Percentiles rank a stretch among this genome's conserved stretches.
Evolutionary conservation across 495 filamentous ascomycete genomes (phyloP).

Genomic region (Haplographium delicatum): DNA sequence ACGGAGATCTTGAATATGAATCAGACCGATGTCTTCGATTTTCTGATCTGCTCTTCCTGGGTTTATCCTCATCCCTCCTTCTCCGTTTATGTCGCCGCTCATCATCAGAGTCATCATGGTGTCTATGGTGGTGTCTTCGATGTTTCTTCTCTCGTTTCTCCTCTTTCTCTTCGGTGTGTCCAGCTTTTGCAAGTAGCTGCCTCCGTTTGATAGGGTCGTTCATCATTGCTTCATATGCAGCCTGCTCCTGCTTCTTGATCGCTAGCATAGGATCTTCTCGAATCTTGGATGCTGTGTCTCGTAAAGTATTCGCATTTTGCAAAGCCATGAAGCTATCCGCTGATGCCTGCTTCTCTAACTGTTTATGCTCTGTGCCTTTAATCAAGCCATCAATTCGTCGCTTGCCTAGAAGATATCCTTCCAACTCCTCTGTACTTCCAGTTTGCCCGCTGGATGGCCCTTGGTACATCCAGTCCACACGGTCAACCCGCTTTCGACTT

Average conservation of each 20-base stretch:
- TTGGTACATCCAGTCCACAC: conserved; percentile 97
- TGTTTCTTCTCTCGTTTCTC: conserved; percentile 44
- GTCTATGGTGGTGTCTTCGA: conserved; percentile 46
- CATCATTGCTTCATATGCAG: conserved; percentile 82
- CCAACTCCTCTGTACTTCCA: conserved; percentile 86
- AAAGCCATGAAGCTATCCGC: conserved; percentile 56
- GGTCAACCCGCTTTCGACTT: conserved; percentile 63
- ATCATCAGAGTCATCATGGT: conserved; percentile 34
- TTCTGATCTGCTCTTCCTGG: conserved; percentile 18
- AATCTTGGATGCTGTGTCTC: conserved; percentile 80
- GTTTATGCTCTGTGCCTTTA: conserved; percentile 75
- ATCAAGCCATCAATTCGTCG: conserved; percentile 84
- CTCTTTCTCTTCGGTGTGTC: conserved; percentile 35
- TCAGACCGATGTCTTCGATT: conserved; percentile 14
- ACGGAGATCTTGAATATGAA: conserved; percentile 18
- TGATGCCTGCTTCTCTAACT: conserved; percentile 73
- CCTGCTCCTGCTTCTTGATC: conserved; percentile 89
- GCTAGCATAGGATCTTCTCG: conserved; percentile 83
- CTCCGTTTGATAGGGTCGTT: conserved; percentile 72
- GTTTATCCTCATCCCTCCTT: conserved; percentile 23
- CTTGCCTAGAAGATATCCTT: conserved; percentile 90
- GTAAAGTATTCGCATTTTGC: conserved; percentile 54
- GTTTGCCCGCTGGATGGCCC: conserved; percentile 75
- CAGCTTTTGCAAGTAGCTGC: conserved; percentile 60
- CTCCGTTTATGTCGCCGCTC: conserved; percentile 22